Evolutionary conservation across 2,329 filamentous ascomycete species (phyloP), one percentile per base, ranked within the genome.

Genomic region (Neoscytalidium dimidiatum): DNA sequence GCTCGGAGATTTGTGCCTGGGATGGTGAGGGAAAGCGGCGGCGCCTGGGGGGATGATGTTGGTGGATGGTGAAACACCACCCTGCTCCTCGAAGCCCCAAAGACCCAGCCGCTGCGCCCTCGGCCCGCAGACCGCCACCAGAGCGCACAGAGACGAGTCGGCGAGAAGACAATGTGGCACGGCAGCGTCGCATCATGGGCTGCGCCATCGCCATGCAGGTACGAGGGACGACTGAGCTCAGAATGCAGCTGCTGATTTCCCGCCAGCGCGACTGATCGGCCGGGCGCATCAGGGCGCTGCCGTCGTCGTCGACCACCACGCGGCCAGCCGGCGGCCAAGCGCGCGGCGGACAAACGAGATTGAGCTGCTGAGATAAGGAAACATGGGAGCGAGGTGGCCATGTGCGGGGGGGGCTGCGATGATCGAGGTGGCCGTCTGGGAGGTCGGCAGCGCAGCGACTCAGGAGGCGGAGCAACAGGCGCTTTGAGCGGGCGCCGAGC

Each of bases 51-150:
- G n/a, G 49, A 52, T 46, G 56, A 17, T 21, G 28, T 21, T 46
- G 38, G 28, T 19, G 38, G 38, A 44, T 60, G 56, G 56, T 60
- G 56, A 60, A 60, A 60, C 56, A 33, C n/a, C 41, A 26, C 56
- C 56, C 56, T 60, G 56, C 56, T 26, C 51, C 19, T 17, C 17
- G 19, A 19, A n/a, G 33, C 49, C 21, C 29, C 23, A 19, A 23
- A 49, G 31, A 33, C 31, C 31, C 31, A 33, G 31, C 46, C 28
- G 31, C 46, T n/a, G n/a, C 23, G 5, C 17, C 56, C 6, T 14
- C 56, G 56, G 56, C 56, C 56, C 56, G 56, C 56, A 31, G 56
- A 60, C 56, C 56, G 56, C 56, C 56, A 60, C 38, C n/a, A 41
- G 9, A 17, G 38, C 23, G 53, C 52, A 41, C 52, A 56, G 33